A percentile compares a stretch with the other conserved stretches of the same genome.
These are phyloP conservation scores for Heterobasidion parviporum DNA, from an alignment of 1,284 basidiomycete species.

Conservation along the genomic window DNA sequence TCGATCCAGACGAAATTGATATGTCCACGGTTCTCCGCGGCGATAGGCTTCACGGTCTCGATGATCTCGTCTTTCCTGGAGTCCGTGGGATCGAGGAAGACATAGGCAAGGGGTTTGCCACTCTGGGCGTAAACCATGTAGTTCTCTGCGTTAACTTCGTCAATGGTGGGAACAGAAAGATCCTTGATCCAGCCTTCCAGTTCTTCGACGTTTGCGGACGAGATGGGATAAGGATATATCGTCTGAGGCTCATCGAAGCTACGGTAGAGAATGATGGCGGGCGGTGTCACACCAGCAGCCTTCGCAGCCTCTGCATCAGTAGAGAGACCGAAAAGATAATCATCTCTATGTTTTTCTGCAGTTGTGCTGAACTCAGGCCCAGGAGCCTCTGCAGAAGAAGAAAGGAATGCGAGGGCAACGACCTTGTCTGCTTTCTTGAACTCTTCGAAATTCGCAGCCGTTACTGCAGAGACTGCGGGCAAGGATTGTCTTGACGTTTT, in stretches of 20 bases:
- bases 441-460: conserved; percentile 68
- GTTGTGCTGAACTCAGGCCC: conserved; percentile 68
- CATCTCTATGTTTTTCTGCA: conserved; percentile 86
- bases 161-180: conserved; percentile 84
- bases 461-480: conserved; percentile 87
- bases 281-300: conserved; percentile 68
- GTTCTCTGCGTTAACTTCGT: conserved; percentile 93
- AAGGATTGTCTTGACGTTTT: conserved; percentile 69
- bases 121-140: conserved; percentile 82
- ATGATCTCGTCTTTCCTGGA: conserved; percentile 58
- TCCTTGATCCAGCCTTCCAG: conserved; percentile 76
- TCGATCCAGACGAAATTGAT: conserved; percentile 99
- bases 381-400: conserved; percentile 59
- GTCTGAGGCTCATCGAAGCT: conserved; percentile 82
- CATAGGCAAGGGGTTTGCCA: conserved; percentile 86
- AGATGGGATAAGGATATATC: conserved; percentile 62
- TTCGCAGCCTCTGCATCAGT: conserved; percentile 65
- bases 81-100: conserved; percentile 83
- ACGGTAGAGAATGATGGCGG: conserved; percentile 90
- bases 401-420: conserved; percentile 82
- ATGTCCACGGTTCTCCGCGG: conserved; percentile 76
- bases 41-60: conserved; percentile 67
- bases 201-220: conserved; percentile 48
- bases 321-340: conserved; percentile 86
- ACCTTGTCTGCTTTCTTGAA: conserved; percentile 90